Base-by-base conservation (phyloP, 2,329 filamentous ascomycete genomes). In the Leptographium radiaticola region DNA sequence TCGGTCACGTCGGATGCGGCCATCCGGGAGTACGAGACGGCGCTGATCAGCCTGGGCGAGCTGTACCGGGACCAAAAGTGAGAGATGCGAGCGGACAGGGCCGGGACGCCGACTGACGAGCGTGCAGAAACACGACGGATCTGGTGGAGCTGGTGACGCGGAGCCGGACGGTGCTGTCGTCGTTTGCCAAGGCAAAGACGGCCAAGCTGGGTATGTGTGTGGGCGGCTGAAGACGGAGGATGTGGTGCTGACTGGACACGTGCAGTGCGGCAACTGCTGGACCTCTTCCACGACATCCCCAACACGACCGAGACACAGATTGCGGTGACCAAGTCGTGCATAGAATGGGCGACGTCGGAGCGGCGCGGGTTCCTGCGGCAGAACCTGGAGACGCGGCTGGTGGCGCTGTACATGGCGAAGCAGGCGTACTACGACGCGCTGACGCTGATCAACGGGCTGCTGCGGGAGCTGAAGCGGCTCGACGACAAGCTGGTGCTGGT, bases 401-500 rank as follows among this genome's bases (percentile, higher is more conserved):
- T 98, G 53, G 79, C 82, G 52, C 84, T 98, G 57, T 89, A 95
- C 75, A 97, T 98, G 86, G 84, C 87, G 65, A 97, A 97, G 75
- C 88, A 95, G 69, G 86, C 89, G 55, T 97, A 95, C 75, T 97
- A 97, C 69, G 94, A 98, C 61, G 88, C 93, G 58, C 83, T 98
- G 61, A 91, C 87, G 31, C 84, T 98, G 65, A 97, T 97, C 80
- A 97, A 97, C 74, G 84, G 86, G 62, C 84, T 98, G 57, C 83
- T 98, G 56, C 89, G 89, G 66, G 94, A 98, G 77, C 81, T 98
- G 63, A 97, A 97, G 79, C 88, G 94, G 55, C 79, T 98, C 62
- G 93, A 98, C 68, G 94, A 98, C 77, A 98, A 98, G 76, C 82
- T 98, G 60, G 89, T 96, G 61, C 78, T 98, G 57, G 93, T 98